phyloP scores from a whole-genome alignment of 352 stramenopile genomes.

The Thalassiosira hispida region DNA sequence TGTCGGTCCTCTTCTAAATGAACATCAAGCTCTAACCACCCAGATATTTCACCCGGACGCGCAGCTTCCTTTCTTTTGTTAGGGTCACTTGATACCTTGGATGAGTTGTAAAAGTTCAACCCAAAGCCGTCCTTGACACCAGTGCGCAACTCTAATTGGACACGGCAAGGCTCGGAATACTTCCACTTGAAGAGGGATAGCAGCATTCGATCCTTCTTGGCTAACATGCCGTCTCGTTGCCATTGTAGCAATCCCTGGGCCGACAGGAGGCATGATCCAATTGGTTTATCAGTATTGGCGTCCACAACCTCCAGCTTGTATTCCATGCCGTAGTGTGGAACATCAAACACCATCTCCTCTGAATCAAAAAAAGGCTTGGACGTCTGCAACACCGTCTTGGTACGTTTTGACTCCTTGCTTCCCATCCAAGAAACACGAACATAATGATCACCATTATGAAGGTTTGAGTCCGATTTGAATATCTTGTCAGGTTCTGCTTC shows the following conservation, averaged over 20 bases:
- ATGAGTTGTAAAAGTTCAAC: constrained; percentile 74
- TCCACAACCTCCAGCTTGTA: constrained; percentile 81
- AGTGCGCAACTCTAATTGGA: constrained; percentile 67
- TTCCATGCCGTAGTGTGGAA: constrained; percentile 64
- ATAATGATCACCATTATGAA: constrained; percentile 79
- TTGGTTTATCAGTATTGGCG: constrained; percentile 71
- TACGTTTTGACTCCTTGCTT: constrained; percentile 61
- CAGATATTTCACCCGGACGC: constrained; percentile 67
- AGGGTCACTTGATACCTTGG: constrained; percentile 37
- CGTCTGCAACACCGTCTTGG: constrained; percentile 72
- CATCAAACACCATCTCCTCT: constrained; percentile 72
- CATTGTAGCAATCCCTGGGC: constrained; percentile 77
- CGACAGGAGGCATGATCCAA: constrained; percentile 72
- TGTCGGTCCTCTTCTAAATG: constrained; percentile 73
- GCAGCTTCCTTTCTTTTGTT: constrained; percentile 29
- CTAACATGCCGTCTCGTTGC: constrained; percentile 69
- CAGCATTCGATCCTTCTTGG: constrained; percentile 40
- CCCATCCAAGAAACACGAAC: constrained; percentile 68
- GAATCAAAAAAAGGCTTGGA: constrained; percentile 76
- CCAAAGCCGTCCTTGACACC: constrained; percentile 74
- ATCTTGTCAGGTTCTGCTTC: constrained; percentile 61
- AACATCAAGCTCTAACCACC: constrained; percentile 75
- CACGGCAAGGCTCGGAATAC: constrained; percentile 43
- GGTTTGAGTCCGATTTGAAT: constrained; percentile 53
- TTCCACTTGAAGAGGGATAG: constrained; percentile 56